phyloP scores from a whole-genome alignment of 306 rosid genomes.

The Malus sieversii region DNA sequence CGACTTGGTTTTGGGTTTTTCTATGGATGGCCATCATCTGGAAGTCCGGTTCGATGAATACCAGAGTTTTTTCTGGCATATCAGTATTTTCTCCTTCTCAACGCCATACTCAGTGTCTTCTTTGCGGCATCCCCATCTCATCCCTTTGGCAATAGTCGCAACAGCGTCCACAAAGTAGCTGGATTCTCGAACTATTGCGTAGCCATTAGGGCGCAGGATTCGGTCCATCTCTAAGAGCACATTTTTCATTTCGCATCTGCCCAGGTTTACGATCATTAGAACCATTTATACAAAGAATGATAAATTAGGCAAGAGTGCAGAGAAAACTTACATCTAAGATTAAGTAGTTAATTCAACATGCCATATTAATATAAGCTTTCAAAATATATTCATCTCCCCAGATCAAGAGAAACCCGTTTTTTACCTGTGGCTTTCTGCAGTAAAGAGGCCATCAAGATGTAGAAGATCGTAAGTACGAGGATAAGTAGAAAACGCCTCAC shows the following conservation, averaged over 20 bases:
- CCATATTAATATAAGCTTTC: not conserved
- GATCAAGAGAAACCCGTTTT: not conserved
- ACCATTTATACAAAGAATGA: not conserved
- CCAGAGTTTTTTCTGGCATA: constrained; percentile 94
- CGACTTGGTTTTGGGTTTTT: constrained; percentile 14
- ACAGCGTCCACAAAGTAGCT: constrained; percentile 71
- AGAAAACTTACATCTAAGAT: not conserved
- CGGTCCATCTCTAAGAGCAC: constrained; percentile 95
- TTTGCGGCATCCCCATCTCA: constrained; percentile 77
- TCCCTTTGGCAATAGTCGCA: constrained; percentile 52
- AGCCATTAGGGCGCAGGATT: constrained; percentile 67
- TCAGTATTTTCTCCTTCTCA: constrained; percentile 75
- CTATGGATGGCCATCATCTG: constrained; percentile 36
- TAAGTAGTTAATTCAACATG: not conserved
- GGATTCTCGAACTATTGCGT: constrained; percentile 69
- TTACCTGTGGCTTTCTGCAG: constrained; percentile 92
- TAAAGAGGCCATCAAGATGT: constrained; percentile 87
- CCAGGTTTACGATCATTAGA: constrained; percentile 15
- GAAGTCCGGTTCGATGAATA: constrained; percentile 48
- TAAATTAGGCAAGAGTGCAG: not conserved
- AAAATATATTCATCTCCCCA: not conserved
- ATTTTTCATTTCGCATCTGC: constrained; percentile 88
- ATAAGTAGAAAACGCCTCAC: constrained; percentile 95
- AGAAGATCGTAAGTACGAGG: constrained; percentile 96
- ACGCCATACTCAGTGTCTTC: constrained; percentile 59